These are phyloP conservation scores for Xylariaceae sp. DNA, from an alignment of 2,329 filamentous ascomycete species.

Conservation along the genomic window DNA sequence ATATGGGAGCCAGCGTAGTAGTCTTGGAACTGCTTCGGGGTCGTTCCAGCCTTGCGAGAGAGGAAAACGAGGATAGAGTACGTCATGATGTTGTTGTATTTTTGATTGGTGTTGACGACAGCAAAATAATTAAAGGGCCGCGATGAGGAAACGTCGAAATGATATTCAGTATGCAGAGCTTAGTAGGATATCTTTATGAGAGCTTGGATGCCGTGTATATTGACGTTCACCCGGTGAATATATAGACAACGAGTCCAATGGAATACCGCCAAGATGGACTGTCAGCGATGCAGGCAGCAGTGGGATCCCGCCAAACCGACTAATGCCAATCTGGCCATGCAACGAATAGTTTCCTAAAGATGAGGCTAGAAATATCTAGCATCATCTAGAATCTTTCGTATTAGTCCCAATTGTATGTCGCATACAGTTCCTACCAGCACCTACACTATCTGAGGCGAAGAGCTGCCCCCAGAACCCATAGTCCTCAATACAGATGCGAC, in stretches of 20 bases:
- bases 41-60: conserved; percentile 21
- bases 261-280: not conserved
- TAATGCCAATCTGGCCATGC: too few species aligned
- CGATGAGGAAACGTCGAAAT: not conserved
- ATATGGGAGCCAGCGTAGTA: conserved; percentile 28
- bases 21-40: conserved; percentile 25
- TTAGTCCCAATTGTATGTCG: too few species aligned
- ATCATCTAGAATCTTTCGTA: too few species aligned
- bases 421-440: too few species aligned
- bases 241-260: not conserved
- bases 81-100: conserved; percentile 7
- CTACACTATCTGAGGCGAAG: too few species aligned
- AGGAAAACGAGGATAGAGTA: conserved; percentile 11
- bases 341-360: not conserved
- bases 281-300: not conserved
- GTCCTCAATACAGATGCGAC: too few species aligned
- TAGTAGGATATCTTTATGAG: not conserved
- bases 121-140: not conserved
- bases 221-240: not conserved
- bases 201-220: not conserved
- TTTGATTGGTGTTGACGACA: not conserved
- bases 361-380: not conserved
- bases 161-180: too few species aligned
- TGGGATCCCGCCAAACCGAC: not conserved
- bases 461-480: too few species aligned